phyloP scores from a whole-genome alignment of 371 early-diverging fungal genomes.

The Circinella umbellata region DNA sequence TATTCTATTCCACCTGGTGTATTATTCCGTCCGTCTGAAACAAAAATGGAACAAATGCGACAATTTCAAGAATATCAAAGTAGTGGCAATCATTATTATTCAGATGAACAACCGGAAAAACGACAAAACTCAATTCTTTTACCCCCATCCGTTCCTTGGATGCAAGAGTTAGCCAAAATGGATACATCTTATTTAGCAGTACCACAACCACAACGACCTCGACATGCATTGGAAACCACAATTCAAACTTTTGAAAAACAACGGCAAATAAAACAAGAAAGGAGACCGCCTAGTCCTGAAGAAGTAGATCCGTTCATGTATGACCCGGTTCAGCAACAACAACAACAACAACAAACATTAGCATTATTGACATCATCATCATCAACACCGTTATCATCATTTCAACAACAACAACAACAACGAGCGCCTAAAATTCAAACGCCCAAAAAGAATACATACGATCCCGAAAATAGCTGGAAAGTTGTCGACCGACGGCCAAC shows the following conservation, averaged over 20 bases:
- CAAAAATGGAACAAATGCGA: conserved; percentile 55
- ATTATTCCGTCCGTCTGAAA: conserved; percentile 82
- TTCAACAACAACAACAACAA: not conserved
- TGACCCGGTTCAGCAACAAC: conserved; percentile 1
- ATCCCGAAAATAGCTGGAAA: not conserved
- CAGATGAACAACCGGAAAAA: conserved; percentile 9
- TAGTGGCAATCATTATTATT: conserved; percentile 26
- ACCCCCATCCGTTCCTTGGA: conserved; percentile 4
- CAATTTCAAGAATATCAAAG: not conserved
- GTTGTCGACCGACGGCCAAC: not conserved
- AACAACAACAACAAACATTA: not conserved
- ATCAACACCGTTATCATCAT: not conserved
- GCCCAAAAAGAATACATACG: not conserved
- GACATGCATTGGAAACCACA: not conserved
- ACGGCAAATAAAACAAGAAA: not conserved
- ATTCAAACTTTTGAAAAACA: not conserved
- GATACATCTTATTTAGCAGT: not conserved
- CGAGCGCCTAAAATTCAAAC: not conserved
- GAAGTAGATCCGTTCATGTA: not conserved
- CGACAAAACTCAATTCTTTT: not conserved
- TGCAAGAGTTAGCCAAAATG: not conserved
- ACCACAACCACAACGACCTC: not conserved
- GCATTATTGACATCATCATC: not conserved
- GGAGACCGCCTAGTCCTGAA: not conserved
- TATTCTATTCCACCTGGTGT: conserved; percentile 81